These are phyloP conservation scores for Flaveria floridana DNA, from an alignment of 140 eudicot genomes.

Conservation along the genomic window DNA sequence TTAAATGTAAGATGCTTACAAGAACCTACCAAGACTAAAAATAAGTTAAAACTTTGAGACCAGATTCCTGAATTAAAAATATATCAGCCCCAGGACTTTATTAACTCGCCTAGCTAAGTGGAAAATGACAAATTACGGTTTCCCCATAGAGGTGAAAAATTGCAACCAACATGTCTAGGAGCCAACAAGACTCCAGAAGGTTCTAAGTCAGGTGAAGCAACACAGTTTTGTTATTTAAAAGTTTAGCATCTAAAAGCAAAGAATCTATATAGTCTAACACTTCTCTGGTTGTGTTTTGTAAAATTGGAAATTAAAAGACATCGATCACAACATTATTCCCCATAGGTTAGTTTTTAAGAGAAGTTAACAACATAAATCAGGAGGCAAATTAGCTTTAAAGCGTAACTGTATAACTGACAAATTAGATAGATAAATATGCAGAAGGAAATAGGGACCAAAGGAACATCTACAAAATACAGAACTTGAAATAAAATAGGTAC, in stretches of 20 bases:
- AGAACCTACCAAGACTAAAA: conserved; percentile 14
- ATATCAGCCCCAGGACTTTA: background rate
- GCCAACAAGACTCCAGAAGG: background rate
- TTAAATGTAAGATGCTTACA: background rate
- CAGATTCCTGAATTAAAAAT: background rate
- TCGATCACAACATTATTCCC: conserved; percentile 13
- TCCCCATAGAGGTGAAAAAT: background rate
- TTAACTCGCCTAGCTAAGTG: background rate
- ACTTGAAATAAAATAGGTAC: conserved; percentile 36
- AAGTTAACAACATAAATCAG: background rate
- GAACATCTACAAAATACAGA: background rate
- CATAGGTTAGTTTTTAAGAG: background rate
- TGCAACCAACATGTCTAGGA: background rate
- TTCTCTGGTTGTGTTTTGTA: background rate
- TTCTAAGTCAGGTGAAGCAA: background rate
- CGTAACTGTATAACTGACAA: background rate
- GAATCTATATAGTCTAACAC: conserved; percentile 7
- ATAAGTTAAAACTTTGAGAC: conserved; percentile 1
- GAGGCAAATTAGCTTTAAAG: background rate
- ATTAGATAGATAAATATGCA: background rate
- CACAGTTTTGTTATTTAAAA: background rate
- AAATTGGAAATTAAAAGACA: background rate
- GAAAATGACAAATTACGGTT: background rate
- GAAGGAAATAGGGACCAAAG: too few species aligned
- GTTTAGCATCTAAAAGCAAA: conserved; percentile 8